These are phyloP conservation scores for Ogataea ramenticola DNA, from an alignment of 805 yeast genomes.

Conservation along the genomic window DNA sequence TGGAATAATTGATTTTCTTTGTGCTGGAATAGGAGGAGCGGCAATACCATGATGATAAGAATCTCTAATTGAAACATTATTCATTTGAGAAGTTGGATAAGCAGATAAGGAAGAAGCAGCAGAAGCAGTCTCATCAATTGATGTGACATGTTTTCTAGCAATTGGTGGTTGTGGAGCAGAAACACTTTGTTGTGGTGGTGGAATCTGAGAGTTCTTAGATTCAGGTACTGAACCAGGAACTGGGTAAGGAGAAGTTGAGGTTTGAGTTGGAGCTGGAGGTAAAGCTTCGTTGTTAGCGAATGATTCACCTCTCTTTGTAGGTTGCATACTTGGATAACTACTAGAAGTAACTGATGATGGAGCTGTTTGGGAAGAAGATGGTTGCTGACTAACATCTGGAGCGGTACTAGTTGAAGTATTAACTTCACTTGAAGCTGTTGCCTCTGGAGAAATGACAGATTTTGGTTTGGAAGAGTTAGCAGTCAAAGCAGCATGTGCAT, in stretches of 20 bases:
- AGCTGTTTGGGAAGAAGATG: not conserved
- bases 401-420: not conserved
- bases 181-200: not conserved
- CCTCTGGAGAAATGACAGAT: not conserved
- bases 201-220: not conserved
- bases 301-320: constrained; percentile 23
- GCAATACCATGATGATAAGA: not conserved
- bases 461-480: not conserved
- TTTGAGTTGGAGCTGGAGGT: constrained; percentile 4
- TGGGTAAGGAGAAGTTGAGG: not conserved
- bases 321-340: constrained; percentile 23
- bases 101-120: no score
- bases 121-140: not conserved
- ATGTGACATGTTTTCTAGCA: constrained; percentile 23
- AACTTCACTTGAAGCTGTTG: not conserved
- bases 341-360: constrained; percentile 4
- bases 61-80: not conserved
- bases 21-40: constrained; percentile 26
- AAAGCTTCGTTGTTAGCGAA: constrained; percentile 13
- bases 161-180: constrained; percentile 28
- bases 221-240: constrained; percentile 9
- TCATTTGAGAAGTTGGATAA: not conserved
- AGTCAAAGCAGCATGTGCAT: not conserved
- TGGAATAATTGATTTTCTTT: constrained; percentile 17
- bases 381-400: not conserved